Evolutionary conservation across 2,329 filamentous ascomycete genomes (phyloP), one percentile per base, ranked within the genome.

Genomic region (Chaetomiaceae sp.): DNA sequence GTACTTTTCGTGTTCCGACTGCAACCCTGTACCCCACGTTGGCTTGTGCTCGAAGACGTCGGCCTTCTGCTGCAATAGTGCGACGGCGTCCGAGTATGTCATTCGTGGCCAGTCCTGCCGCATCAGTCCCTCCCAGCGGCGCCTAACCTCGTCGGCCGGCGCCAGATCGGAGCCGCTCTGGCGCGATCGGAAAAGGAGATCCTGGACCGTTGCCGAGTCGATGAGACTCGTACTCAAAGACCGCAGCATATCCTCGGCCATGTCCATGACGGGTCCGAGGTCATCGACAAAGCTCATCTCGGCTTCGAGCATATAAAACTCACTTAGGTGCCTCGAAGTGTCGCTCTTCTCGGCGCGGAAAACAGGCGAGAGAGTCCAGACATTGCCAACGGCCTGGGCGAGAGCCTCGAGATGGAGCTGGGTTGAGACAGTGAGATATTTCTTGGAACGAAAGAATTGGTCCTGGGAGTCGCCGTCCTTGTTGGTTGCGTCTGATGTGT

Each of bases 221-320:
- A 65, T 67, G 58, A 80, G 62, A 11, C 68, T 67, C 10, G 59
- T 71, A 54, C 64, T 64, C 59, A 80, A 59, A 66, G 74, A 73
- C 37, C 81, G 81, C 46, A 96, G 75, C 78, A 96, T 84, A 50
- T 84, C 76, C 68, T 97, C 90, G 2, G 90, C 80, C n/a, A 92
- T 69, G 52, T 85, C 76, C 80, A 95, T 94, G 61, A 99, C 76
- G 23, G 79, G 74, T 27, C 79, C 73, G 59, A 96, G 75, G 58
- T 83, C 74, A 42, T 87, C 77, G 37, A 86, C 80, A 67, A 96
- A 96, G 64, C 84, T 86, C 67, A 91, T 75, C 69, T 99, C 94
- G 14, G 86, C 91, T 71, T 99, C 94, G 2, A 99, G 80, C 94
- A 99, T 97, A 72, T 97, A 97, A 65, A 99, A 97, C 66, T 99